Base-by-base conservation (phyloP, 805 yeast genomes). In the Komagataella ulmi region DNA sequence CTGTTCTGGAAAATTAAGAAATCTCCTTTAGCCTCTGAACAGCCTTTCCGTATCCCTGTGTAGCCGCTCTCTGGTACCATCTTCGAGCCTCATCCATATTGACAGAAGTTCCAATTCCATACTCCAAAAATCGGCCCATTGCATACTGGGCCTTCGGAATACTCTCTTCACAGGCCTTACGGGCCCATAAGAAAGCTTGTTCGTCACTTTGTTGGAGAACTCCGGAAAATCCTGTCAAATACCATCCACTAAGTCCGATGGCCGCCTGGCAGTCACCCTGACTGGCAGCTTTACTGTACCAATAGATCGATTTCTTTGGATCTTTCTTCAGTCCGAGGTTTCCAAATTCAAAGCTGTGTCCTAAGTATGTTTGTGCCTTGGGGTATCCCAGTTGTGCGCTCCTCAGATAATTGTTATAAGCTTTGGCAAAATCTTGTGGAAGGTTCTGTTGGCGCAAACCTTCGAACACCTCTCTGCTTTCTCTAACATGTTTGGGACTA, bases 221-320 rank as follows among this genome's bases (percentile, higher is more conserved):
- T 2, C 73, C 77, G 12, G 72, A 70, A 0, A 79, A 80, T 2
- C 95, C 95, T 0, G 88, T 80, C 10, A 85, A 71, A 57, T 81
- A 79, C 90, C 91, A 85, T 49, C 89, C 89, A 54, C 85, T 77
- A 43, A 85, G 65, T 0, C 87, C 88, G 61, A 85, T 70, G 61
- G 85, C 84, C 3, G 87, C 82, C 59, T 81, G 77, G 0, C 83
- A 73, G 58, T 83, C 82, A 14, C 83, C 84, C 54, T 74, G 70
- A 46, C 71, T 74, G 48, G 89, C 88, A 3, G 87, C 83, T 51
- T 78, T 71, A 7, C 82, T 70, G 63, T 85, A 86, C 90, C 91
- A 86, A 12, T 84, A 84, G 49, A 85, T 73, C 7, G 85, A 77
- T 55, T 77, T 74, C 51, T 72, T 69, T 4, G 86, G 74, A 56